Conservation (phyloP, 306 rosid genomes). For the Chamaecrista fasciculata region DNA sequence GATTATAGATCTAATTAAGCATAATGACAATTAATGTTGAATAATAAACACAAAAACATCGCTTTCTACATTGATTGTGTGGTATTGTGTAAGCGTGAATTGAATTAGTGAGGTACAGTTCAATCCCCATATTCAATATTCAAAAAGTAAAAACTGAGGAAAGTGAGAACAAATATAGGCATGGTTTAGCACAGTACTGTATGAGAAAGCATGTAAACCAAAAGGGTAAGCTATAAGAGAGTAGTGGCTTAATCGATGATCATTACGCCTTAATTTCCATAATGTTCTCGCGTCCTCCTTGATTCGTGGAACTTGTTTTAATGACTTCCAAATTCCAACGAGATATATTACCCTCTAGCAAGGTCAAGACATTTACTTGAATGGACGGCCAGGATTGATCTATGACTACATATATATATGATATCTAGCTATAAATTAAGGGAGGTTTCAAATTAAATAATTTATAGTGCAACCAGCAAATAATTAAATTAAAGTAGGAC, state of each 20-base stretch:
- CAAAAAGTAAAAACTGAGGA: no score
- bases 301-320: slow-evolving; percentile 34
- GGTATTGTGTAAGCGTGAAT: not conserved
- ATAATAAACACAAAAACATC: slow-evolving; percentile 23
- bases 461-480: not conserved
- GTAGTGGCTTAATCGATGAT: not conserved
- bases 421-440: no score
- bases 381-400: not conserved
- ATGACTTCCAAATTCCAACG: slow-evolving; percentile 5
- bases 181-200: not conserved
- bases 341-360: not conserved
- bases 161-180: not conserved
- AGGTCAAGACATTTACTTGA: not conserved
- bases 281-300: not conserved
- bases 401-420: no score
- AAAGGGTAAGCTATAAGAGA: not conserved
- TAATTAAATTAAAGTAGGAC: not conserved
- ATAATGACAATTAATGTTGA: slow-evolving; percentile 20
- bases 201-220: not conserved
- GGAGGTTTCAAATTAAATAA: not conserved
- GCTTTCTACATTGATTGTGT: slow-evolving; percentile 32
- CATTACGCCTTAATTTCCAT: not conserved
- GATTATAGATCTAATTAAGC: slow-evolving; percentile 14
- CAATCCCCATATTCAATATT: not conserved
- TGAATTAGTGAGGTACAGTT: not conserved